Evolutionary conservation across 306 rosid genomes (phyloP).

Genomic region (Abrus pulchellus): DNA sequence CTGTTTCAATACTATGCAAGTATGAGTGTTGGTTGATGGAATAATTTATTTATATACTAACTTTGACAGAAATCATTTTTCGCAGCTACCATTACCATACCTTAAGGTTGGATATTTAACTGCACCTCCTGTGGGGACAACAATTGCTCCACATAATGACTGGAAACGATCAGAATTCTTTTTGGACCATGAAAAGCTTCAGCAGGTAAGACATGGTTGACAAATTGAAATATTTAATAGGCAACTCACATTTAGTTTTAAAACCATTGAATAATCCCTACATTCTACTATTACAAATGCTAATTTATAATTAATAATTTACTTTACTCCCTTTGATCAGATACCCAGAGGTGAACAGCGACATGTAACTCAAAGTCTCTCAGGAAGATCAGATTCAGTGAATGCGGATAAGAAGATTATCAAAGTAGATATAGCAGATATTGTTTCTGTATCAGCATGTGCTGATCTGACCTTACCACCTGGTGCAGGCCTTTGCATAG

Average conservation of each 20-base stretch:
- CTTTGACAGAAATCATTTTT: conserved; percentile 51
- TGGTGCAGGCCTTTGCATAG: conserved; percentile 97
- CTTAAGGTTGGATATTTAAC: conserved; percentile 93
- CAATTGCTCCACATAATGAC: conserved; percentile 88
- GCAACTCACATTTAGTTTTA: conserved; percentile 32
- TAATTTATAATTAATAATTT: conserved; percentile 34
- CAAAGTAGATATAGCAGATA: conserved; percentile 88
- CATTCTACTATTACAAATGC: conserved; percentile 33
- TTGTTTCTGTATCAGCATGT: conserved; percentile 89
- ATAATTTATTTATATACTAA: conserved; percentile 30
- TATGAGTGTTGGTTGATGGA: conserved; percentile 43
- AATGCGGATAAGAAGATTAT: conserved; percentile 70
- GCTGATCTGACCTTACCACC: conserved; percentile 97
- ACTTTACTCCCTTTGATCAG: conserved; percentile 52
- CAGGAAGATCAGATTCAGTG: conserved; percentile 67
- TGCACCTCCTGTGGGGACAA: conserved; percentile 86
- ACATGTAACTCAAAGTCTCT: conserved; percentile 59
- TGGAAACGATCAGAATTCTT: conserved; percentile 93
- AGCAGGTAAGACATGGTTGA: conserved; percentile 65
- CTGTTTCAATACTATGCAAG: conserved; percentile 23
- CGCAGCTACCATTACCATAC: conserved; percentile 92
- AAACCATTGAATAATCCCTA: conserved; percentile 9
- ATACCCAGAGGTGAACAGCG: conserved; percentile 68
- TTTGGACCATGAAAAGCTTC: conserved; percentile 92
- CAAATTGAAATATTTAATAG: conserved; percentile 32